A percentile compares a stretch with the other conserved stretches of the same genome.
phyloP scores from a whole-genome alignment of 73 alveolate species.

The Paramecium bursaria region DNA sequence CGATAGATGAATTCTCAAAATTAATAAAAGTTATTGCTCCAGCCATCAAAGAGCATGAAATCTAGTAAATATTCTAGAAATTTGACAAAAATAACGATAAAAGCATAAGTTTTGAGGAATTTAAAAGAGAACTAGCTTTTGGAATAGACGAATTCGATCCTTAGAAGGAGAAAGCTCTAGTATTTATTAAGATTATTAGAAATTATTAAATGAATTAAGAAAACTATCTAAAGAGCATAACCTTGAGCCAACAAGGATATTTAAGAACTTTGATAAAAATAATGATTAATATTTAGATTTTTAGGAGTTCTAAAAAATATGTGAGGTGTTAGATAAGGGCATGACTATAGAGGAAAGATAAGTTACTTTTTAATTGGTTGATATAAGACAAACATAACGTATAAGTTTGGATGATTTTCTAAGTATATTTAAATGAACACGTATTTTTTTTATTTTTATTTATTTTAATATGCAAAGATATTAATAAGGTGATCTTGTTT shows the following conservation, averaged over 20 bases:
- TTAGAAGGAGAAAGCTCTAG: neutral
- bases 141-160: constrained; percentile 15
- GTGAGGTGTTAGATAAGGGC: constrained; percentile 39
- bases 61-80: neutral
- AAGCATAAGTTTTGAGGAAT: constrained; percentile 45
- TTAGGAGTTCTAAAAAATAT: constrained; percentile 28
- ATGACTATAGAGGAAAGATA: too few relatives aligned
- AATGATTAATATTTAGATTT: constrained; percentile 21
- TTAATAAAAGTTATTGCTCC: constrained; percentile 63
- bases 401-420: too few relatives aligned
- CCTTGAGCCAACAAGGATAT: neutral
- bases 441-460: too few relatives aligned
- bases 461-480: too few relatives aligned
- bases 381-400: too few relatives aligned
- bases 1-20: constrained; percentile 58
- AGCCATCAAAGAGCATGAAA: constrained; percentile 55
- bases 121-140: constrained; percentile 42
- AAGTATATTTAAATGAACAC: too few relatives aligned
- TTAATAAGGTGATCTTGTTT: too few relatives aligned
- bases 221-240: constrained; percentile 16
- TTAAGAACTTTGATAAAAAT: constrained; percentile 39
- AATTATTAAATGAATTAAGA: constrained; percentile 16
- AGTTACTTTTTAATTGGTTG: too few relatives aligned
- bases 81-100: constrained; percentile 56
- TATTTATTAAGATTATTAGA: constrained; percentile 5